Evolutionary conservation across 192 early-diverging fungal species (phyloP).

Genomic region (Coemansia sp.): DNA sequence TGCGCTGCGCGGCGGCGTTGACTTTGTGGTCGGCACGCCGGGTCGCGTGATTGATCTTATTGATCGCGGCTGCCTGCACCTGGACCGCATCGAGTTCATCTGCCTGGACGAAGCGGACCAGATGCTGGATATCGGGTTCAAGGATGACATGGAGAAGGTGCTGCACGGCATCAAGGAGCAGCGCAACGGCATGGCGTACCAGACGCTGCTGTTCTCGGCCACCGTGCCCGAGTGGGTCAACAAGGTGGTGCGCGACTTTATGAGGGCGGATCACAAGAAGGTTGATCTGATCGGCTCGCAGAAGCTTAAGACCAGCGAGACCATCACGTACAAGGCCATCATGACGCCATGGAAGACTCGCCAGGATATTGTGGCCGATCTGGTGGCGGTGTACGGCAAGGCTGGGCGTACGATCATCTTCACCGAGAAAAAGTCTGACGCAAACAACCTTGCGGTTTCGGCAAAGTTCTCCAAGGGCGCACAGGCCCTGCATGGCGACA

Average conservation of each 20-base stretch:
- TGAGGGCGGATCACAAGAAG: conserved; percentile 65
- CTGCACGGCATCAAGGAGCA: conserved; percentile 85
- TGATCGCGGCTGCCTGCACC: conserved; percentile 68
- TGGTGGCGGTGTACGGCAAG: conserved; percentile 87
- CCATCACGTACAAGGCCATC: conserved; percentile 82
- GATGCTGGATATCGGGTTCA: conserved; percentile 95
- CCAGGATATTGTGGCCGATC: conserved; percentile 89
- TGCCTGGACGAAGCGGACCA: conserved; percentile 97
- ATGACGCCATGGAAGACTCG: conserved; percentile 87
- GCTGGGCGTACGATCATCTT: conserved; percentile 88
- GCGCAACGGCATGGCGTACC: conserved; percentile 64
- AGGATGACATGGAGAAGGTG: conserved; percentile 83
- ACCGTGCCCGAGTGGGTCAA: conserved; percentile 82
- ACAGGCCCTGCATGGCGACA: conserved; percentile 87
- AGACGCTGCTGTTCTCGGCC: conserved; percentile 95
- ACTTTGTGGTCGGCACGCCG: conserved; percentile 94
- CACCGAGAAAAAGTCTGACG: conserved; percentile 89
- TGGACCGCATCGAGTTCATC: conserved; percentile 66
- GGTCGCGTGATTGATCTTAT: conserved; percentile 88
- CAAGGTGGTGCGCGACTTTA: conserved; percentile 66
- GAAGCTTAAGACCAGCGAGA: conserved; percentile 86
- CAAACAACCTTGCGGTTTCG: conserved; percentile 83
- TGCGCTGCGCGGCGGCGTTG: conserved; percentile 73
- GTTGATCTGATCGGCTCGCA: conserved; percentile 86
- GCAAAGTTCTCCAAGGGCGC: conserved; percentile 77